Base-by-base conservation (phyloP, 2,329 filamentous ascomycete genomes). In the Chalaropsis thielavioides region DNA sequence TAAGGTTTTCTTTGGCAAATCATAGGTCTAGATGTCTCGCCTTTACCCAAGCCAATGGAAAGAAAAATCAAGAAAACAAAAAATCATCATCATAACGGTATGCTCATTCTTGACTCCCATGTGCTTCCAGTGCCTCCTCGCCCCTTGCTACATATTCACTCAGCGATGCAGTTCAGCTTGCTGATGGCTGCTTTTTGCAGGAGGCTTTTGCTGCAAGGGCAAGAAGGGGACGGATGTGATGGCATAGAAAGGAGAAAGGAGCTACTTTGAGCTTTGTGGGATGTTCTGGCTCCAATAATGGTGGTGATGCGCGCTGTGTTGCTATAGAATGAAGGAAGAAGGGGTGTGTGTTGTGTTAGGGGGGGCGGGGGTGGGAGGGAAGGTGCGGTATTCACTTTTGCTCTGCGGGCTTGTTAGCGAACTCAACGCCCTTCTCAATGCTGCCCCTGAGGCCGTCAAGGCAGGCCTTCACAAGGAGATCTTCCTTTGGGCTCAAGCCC, bases 381-480 rank as follows among this genome's bases (percentile, higher is more conserved):
- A n/a, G n/a, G n/a, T n/a, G n/a, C n/a, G 66, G 68, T 72, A 72
- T 76, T 89, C 85, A 92, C 89, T 92, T 92, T 84, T 90, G 85
- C 44, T 63, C 66, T 74, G 90, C 88, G 75, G 89, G 85, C 82
- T 87, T 92, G 80, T 89, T 82, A 77, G 87, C 87, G 75, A 97
- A 99, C 74, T 86, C 84, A 74, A 96, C 81, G 74, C 94, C 94
- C 85, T 97, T 96, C 73, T 84, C 79, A 75, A 99, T 96, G 81
- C 97, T 97, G 79, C 84, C 87, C 81, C 91, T 88, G 69, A 97
- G 84, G 70, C 88, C 92, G 71, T 83, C 80, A 74, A 89, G 82
- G 75, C 83, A 84, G 73, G 84, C 86, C 72, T 88, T 80, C 72
- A 97, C 83, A 69, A 97, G 85, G 72, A 83, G 84, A 86, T 95